Evolutionary conservation across 305 asterid species (phyloP).

Genomic region (Striga hermonthica): DNA sequence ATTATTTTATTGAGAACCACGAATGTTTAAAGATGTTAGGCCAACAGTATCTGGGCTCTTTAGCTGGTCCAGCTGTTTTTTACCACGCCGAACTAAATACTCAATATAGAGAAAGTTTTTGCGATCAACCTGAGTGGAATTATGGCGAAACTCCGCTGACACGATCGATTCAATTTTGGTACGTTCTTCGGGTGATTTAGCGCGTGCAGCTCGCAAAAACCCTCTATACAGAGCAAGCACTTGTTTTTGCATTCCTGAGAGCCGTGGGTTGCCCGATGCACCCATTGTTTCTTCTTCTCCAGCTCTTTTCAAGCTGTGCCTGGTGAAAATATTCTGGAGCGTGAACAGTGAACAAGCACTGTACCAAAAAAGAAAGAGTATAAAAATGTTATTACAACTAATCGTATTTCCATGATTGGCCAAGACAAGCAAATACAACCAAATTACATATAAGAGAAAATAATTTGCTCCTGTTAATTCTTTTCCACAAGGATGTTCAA

Average conservation of each 20-base stretch:
- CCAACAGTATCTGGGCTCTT: conserved; percentile 70
- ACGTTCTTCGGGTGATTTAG: conserved; percentile 70
- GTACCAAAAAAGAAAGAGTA: conserved; percentile 1
- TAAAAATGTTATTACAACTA: background rate
- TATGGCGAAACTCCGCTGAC: conserved; percentile 66
- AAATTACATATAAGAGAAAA: background rate
- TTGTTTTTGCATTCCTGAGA: conserved; percentile 92
- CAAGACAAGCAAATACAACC: conserved; percentile 15
- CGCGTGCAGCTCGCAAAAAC: conserved; percentile 73
- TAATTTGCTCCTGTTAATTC: conserved; percentile 1
- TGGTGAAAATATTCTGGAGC: too few relatives aligned
- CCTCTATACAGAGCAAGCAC: conserved; percentile 79
- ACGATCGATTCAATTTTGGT: conserved; percentile 58
- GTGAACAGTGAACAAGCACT: background rate
- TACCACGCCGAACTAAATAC: conserved; percentile 74
- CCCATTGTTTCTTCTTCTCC: conserved; percentile 49
- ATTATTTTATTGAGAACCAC: conserved; percentile 39
- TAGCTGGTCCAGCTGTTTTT: conserved; percentile 83
- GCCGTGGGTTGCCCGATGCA: conserved; percentile 52
- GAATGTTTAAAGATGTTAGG: conserved; percentile 50
- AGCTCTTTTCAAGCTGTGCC: conserved; percentile 11
- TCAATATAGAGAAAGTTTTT: conserved; percentile 77
- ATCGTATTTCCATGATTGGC: conserved; percentile 12
- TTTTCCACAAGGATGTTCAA: background rate
- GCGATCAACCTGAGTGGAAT: conserved; percentile 69